Base-by-base conservation (phyloP, 116 monocot species). In the Iris pallida region DNA sequence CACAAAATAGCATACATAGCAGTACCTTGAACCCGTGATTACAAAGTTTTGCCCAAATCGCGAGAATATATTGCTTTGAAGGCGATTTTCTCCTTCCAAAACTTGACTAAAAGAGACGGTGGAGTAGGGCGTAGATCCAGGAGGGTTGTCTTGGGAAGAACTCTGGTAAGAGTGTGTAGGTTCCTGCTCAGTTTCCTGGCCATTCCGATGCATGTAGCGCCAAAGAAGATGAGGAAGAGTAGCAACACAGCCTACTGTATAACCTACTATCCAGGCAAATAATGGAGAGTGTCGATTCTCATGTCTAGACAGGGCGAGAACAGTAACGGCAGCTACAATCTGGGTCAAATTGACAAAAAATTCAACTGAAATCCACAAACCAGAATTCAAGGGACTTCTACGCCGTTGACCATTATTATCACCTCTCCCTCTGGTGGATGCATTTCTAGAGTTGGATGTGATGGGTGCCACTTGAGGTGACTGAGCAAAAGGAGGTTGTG, bases 371-470 rank as follows among this genome's bases (percentile, higher is more conserved):
- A 80, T 80, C 80, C 80, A 80, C 43, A 70, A 61, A 48, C 75
- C 80, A 40, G 80, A 75, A 54, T 75, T 80, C 41, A 91, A 53
- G 17, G 88, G 88, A 74, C 80, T 91, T 76, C 91, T 84, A 11
- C 62, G 74, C 8, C 76, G 76, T 2, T 72, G 82, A 59, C 74
- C 72, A 70, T 80, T 74, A 64, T 68, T 72, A 13, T 83, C 79
- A 64, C 65, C 64, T 83, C 86, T 83, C 70, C 79, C 76, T 57
- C 15, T 64, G 55, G 55, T 16, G 62, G 82, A 11, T 57, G 65
- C 42, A 77, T 74, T 79, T 72, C 71, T 72, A 68, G 73, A 20
- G 59, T 58, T 72, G 40, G 59, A 46, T 17, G 59, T 51, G n/a
- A 51, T 11, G 41, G 73, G 71, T 19, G 73, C 62, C n/a, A 68